phyloP scores from a whole-genome alignment of 345 rosid species.

The Arabis alpina region DNA sequence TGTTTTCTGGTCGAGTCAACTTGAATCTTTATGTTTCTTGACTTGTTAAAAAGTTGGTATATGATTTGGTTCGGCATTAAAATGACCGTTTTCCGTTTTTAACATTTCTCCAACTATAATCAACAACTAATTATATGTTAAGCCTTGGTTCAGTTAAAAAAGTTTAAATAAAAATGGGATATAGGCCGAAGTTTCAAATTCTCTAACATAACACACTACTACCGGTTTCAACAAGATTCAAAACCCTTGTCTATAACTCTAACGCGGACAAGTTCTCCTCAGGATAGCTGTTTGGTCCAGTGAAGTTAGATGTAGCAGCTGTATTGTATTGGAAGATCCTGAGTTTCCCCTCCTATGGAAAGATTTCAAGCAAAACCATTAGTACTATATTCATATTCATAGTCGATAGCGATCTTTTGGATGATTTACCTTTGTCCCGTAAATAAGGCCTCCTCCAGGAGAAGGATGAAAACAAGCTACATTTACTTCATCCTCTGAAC shows the following conservation, averaged over 20 bases:
- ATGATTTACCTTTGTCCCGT: conserved; percentile 72
- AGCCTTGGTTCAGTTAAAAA: too few relatives aligned
- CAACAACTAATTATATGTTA: too few relatives aligned
- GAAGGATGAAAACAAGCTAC: conserved; percentile 92
- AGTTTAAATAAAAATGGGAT: too few relatives aligned
- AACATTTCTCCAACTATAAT: too few relatives aligned
- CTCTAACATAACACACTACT: too few relatives aligned
- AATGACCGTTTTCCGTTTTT: too few relatives aligned
- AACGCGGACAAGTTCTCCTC: conserved; percentile 56
- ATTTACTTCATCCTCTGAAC: conserved; percentile 90
- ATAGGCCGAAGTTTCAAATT: too few relatives aligned
- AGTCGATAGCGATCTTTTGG: not conserved
- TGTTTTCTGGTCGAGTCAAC: too few relatives aligned
- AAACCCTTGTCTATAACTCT: conserved; percentile 20
- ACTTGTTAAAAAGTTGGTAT: too few relatives aligned
- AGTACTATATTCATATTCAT: not conserved
- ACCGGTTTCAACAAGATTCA: too few relatives aligned
- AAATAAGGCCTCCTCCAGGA: conserved; percentile 87
- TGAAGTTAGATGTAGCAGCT: conserved; percentile 43
- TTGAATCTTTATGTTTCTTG: too few relatives aligned
- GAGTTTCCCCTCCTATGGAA: conserved; percentile 75
- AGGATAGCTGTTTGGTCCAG: conserved; percentile 38
- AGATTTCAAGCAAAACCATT: not conserved
- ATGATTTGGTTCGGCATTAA: too few relatives aligned
- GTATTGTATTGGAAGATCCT: conserved; percentile 68